A percentile compares a stretch with the other conserved stretches of the same genome.
Evolutionary conservation across 495 filamentous ascomycete species (phyloP).

Genomic region (Amorphotheca resinae): DNA sequence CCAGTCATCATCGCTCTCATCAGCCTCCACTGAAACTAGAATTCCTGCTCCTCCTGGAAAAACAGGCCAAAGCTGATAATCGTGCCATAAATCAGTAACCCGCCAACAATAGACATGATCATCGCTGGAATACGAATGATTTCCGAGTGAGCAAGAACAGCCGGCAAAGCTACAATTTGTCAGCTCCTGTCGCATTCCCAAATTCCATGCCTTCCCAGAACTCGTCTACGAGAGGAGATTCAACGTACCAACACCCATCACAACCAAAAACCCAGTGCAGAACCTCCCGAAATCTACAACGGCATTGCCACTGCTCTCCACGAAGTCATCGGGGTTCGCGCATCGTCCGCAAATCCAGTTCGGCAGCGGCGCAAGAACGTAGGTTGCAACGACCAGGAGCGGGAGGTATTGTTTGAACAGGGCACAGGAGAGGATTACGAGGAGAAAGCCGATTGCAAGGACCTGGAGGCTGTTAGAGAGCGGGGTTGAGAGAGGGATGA

Average conservation of each 20-base stretch:
- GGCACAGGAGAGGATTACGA: slow-evolving; percentile 95
- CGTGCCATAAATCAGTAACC: slow-evolving; percentile 89
- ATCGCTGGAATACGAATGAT: slow-evolving; percentile 75
- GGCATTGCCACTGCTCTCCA: slow-evolving; percentile 67
- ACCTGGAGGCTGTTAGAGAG: slow-evolving; percentile 41
- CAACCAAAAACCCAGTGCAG: slow-evolving; percentile 89
- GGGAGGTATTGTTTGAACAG: slow-evolving; percentile 89
- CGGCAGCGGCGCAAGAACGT: slow-evolving; percentile 83
- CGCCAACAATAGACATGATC: slow-evolving; percentile 89
- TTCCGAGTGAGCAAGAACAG: slow-evolving; percentile 70
- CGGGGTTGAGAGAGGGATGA: neutral
- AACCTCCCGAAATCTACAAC: slow-evolving; percentile 87
- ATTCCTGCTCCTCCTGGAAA: slow-evolving; percentile 93
- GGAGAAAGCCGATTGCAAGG: slow-evolving; percentile 96
- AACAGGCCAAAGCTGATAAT: slow-evolving; percentile 97
- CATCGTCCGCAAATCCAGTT: slow-evolving; percentile 89
- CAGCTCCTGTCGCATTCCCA: neutral
- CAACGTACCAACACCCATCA: slow-evolving; percentile 89
- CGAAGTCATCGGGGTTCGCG: slow-evolving; percentile 93
- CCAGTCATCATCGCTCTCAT: neutral
- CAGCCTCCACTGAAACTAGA: slow-evolving; percentile 21
- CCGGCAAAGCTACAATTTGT: slow-evolving; percentile 62
- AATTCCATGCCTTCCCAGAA: neutral
- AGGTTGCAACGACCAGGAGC: slow-evolving; percentile 88
- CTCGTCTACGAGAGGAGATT: neutral